These are phyloP conservation scores for Hyaloscypha bicolor DNA, from an alignment of 495 filamentous ascomycete species.

Conservation along the genomic window DNA sequence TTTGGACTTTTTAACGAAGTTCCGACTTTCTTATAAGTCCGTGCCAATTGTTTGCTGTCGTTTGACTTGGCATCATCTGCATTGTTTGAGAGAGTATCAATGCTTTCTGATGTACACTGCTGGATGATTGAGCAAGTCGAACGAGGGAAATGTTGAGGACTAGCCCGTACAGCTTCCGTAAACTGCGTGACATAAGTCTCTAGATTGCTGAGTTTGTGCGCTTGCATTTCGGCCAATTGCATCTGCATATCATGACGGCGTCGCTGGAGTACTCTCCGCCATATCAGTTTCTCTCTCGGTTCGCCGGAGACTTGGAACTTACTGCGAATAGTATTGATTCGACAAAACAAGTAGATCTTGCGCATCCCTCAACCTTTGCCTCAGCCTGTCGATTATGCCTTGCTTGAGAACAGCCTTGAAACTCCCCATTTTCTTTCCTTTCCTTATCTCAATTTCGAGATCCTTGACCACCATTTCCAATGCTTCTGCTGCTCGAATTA, in stretches of 20 bases:
- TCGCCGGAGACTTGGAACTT: not conserved
- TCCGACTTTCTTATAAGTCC: no score
- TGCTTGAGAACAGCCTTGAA: not conserved
- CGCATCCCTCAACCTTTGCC: not conserved
- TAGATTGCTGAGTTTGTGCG: not conserved
- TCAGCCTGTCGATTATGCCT: not conserved
- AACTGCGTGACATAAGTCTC: not conserved
- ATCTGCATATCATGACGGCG: not conserved
- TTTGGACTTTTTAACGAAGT: not conserved
- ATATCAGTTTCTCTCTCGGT: not conserved
- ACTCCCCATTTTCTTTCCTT: not conserved
- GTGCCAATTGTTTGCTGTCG: not conserved
- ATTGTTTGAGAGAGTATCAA: no score
- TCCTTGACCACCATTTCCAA: not conserved
- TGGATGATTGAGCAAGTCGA: no score
- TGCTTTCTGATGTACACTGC: no score
- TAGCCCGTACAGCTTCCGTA: no score
- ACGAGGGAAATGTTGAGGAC: no score
- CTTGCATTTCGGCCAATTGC: not conserved
- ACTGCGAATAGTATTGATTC: not conserved
- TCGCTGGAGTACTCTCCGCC: not conserved
- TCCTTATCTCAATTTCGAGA: not conserved
- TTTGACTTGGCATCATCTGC: not conserved
- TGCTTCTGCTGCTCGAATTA: not conserved
- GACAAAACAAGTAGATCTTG: not conserved